phyloP scores from a whole-genome alignment of 371 early-diverging fungal species.

The Mucor circinelloides region DNA sequence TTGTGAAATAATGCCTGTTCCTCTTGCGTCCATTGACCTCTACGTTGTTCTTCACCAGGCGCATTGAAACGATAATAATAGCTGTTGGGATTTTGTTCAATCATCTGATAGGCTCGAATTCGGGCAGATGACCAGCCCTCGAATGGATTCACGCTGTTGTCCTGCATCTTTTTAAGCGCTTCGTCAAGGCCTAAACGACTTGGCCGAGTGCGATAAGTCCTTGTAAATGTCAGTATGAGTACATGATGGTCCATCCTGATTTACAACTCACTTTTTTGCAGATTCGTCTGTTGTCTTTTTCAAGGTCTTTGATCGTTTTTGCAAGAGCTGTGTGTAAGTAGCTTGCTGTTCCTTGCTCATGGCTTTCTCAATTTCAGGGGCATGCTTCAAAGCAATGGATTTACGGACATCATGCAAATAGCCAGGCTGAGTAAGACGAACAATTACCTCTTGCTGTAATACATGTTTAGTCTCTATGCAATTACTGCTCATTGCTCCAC shows the following conservation, averaged over 20 bases:
- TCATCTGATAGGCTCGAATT: slow-evolving; percentile 86
- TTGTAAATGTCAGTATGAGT: slow-evolving; percentile 33
- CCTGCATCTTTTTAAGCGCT: slow-evolving; percentile 84
- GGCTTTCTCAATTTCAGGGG: slow-evolving; percentile 32
- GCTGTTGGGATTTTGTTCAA: slow-evolving; percentile 89
- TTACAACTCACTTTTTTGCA: slow-evolving; percentile 65
- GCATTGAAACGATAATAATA: slow-evolving; percentile 97
- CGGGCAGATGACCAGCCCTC: slow-evolving; percentile 96
- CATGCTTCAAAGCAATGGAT: slow-evolving; percentile 65
- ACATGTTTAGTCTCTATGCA: not conserved
- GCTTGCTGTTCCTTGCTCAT: slow-evolving; percentile 82
- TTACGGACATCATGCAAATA: slow-evolving; percentile 73
- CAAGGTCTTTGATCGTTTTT: slow-evolving; percentile 78
- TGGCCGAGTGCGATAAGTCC: slow-evolving; percentile 62
- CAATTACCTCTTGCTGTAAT: slow-evolving; percentile 68
- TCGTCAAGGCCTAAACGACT: slow-evolving; percentile 86
- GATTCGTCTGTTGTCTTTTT: slow-evolving; percentile 79
- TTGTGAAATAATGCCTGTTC: slow-evolving; percentile 83
- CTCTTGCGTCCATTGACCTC: slow-evolving; percentile 86
- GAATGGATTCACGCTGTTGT: slow-evolving; percentile 75
- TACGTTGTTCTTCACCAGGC: slow-evolving; percentile 91
- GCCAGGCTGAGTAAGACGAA: slow-evolving; percentile 71
- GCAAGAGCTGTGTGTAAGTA: slow-evolving; percentile 79
- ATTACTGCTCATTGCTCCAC: not conserved
- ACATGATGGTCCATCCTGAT: not conserved